These are phyloP conservation scores for Pelargonium australe DNA, from an alignment of 441 rosid genomes.

Conservation along the genomic window DNA sequence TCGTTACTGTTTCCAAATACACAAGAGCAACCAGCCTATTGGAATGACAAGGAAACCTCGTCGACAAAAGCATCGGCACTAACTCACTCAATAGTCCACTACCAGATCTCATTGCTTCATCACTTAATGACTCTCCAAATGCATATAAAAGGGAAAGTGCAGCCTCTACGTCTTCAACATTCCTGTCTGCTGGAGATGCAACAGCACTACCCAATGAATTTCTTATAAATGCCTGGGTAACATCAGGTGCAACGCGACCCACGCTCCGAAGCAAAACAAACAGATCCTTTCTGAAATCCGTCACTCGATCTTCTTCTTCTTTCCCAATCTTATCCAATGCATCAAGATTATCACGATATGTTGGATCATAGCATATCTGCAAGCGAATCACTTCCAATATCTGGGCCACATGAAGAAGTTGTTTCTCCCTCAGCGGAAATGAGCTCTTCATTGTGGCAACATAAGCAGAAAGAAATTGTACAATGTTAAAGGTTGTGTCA, in stretches of 20 bases:
- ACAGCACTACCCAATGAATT: conserved; percentile 63
- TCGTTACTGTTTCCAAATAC: conserved; percentile 68
- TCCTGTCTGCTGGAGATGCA: conserved; percentile 51
- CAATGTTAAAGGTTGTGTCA: conserved; percentile 52
- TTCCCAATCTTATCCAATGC: conserved; percentile 70
- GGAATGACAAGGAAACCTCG: conserved; percentile 74
- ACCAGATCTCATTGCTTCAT: conserved; percentile 64
- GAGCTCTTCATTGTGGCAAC: conserved; percentile 71
- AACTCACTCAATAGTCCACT: conserved; percentile 61
- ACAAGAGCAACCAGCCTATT: conserved; percentile 79
- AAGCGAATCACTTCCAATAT: conserved; percentile 71
- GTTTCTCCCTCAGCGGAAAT: conserved; percentile 28
- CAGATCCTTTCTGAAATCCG: conserved; percentile 74
- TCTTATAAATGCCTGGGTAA: conserved; percentile 62
- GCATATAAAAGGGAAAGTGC: conserved; percentile 88
- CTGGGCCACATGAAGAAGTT: conserved; percentile 53
- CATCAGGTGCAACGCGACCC: conserved; percentile 81
- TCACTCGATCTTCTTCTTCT: conserved; percentile 89
- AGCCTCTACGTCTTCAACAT: conserved; percentile 91
- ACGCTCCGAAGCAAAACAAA: conserved; percentile 72
- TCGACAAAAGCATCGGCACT: conserved; percentile 65
- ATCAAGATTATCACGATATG: conserved; percentile 60
- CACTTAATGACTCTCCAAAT: conserved; percentile 74
- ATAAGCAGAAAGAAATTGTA: conserved; percentile 74
- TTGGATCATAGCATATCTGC: conserved; percentile 70